Evolutionary conservation across 106 monocot species (phyloP).

Genomic region (Acorus calamus): DNA sequence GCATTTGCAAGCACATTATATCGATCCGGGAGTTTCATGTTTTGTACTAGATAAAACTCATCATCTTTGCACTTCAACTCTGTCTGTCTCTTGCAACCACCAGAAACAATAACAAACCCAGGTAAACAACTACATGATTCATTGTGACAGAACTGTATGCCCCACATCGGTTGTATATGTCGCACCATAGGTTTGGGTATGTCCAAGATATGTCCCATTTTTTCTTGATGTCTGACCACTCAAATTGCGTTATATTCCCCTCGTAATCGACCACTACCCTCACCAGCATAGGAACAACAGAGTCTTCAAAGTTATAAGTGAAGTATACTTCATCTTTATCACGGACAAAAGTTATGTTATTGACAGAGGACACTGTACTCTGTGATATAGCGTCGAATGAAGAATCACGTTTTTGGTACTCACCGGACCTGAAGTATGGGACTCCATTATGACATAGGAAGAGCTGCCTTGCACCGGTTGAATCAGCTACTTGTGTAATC

Average conservation of each 20-base stretch:
- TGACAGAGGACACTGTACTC: not conserved
- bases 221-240: not conserved
- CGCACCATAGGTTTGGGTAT: not conserved
- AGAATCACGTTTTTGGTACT: too few species aligned
- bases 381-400: not conserved
- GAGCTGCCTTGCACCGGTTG: too few species aligned
- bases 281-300: not conserved
- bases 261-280: not conserved
- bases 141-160: not conserved
- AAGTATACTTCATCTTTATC: too few species aligned
- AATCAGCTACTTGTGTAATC: not conserved
- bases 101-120: not conserved
- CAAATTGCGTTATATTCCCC: not conserved
- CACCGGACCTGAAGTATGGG: too few species aligned
- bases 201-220: not conserved
- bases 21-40: too few species aligned
- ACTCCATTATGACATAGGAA: too few species aligned
- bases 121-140: not conserved
- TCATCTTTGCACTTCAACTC: too few species aligned
- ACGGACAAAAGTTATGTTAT: not conserved
- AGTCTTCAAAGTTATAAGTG: too few species aligned
- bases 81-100: not conserved
- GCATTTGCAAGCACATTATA: too few species aligned
- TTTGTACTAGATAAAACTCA: too few species aligned
- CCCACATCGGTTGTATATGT: slow-evolving; percentile 2